A percentile compares a stretch with the other conserved stretches of the same genome.
phyloP scores from a whole-genome alignment of 768 basidiomycete species.

The Megacollybia marginata region DNA sequence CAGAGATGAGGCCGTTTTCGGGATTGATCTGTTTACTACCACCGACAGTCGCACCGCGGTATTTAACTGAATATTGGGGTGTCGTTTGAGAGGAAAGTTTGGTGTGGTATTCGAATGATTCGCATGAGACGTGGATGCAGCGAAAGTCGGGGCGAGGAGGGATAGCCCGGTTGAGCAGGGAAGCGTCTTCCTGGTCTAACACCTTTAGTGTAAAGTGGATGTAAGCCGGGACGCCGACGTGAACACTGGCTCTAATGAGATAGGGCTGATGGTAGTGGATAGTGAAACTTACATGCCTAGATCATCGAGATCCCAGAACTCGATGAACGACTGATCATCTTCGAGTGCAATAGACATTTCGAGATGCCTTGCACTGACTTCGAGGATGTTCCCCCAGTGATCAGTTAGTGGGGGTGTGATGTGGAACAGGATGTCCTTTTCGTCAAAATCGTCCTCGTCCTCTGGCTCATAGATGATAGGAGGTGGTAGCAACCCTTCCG shows the following conservation, averaged over 20 bases:
- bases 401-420: background rate
- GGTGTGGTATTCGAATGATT: background rate
- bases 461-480: background rate
- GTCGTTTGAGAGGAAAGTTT: background rate
- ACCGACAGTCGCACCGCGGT: background rate
- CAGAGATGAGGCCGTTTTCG: background rate
- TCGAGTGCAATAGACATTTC: background rate
- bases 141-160: background rate
- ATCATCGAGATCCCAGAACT: background rate
- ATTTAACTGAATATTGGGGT: background rate
- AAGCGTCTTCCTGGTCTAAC: background rate
- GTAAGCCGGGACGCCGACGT: background rate
- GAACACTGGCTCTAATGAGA: background rate
- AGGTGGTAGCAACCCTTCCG: background rate
- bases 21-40: background rate
- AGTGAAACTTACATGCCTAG: background rate
- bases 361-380: background rate
- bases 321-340: background rate
- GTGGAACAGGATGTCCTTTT: background rate
- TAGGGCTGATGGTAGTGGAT: too few relatives aligned
- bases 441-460: background rate
- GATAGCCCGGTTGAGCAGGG: background rate
- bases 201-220: background rate
- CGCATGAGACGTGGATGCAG: background rate
- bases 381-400: background rate